Evolutionary conservation across 495 filamentous ascomycete species (phyloP), one percentile per base, ranked within the genome.

Genomic region (Melanomma pulvis-pyrius): DNA sequence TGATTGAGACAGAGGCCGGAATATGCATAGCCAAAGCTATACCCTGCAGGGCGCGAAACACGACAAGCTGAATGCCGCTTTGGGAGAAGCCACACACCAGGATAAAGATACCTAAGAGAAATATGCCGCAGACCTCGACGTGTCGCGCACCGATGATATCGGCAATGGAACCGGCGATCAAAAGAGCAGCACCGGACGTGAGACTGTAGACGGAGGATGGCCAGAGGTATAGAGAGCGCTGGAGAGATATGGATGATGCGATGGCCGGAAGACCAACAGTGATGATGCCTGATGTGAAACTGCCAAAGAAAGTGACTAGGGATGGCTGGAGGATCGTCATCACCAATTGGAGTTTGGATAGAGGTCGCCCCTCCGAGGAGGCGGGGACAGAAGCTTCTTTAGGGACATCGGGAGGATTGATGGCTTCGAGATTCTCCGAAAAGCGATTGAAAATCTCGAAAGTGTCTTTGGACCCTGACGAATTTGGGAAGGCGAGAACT

Each of bases 31-130:
- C 77, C 11, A 79, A 74, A 1, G 80, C 77, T 34, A 84, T 71
- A 3, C 83, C 84, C 53, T 81, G 79, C 13, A 83, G 63, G 0
- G 79, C 76, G 25, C 84, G 79, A 63, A 85, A 84, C 19, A 81
- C 57, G 41, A 86, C 83, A 0, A 86, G 30, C 49, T 86, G 78
- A 12, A 78, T 74, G 6, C 79, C 78, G 0, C 76, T 82, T 21
- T 65, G 61, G 0, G 83, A 72, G 0, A 85, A 67, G 0, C 83
- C 82, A 48, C 76, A 77, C 2, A 75, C 82, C 0, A 84, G 62
- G 0, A 80, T 79, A 68, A 82, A 84, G 21, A 72, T 55, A 12
- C 71, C 73, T 13, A 78, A 72, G 0, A 85, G 65, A 9, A 81
- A 74, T 52, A 78, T 78, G 1, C 84, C 84, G 1, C 74, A 64